Base-by-base conservation (phyloP, 805 yeast genomes). In the Isabelozyma pseudorhagii region DNA sequence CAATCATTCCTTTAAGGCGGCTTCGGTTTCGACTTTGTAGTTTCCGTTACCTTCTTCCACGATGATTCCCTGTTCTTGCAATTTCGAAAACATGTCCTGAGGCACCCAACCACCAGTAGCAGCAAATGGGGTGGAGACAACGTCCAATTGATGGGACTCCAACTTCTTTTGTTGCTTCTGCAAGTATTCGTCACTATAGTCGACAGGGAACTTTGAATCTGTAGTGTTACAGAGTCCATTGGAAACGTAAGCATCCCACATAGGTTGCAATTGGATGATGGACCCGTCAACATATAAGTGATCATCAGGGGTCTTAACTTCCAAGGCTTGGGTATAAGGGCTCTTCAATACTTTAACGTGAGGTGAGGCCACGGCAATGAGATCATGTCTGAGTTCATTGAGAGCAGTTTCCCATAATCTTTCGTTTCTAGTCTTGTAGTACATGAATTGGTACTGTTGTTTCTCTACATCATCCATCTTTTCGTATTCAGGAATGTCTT, bases 81-180 rank as follows among this genome's bases (percentile, higher is more conserved):
- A 75, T 45, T 80, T 80, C 34, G 82, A 85, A 62, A 93, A 92
- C 87, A 90, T 83, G 63, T 90, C 96, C 63, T 90, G 97, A 14
- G 98, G 97, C 50, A 94, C 80, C 97, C 97, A 93, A 5, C 97
- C 97, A 48, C 88, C 87, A 21, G 97, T 87, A 44, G 93, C 93
- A 29, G 89, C 85, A 68, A 90, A 92, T 40, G 97, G 97, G 46
- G 83, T 78, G 5, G 84, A 75, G 38, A 85, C 78, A 44, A 87
- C 69, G 56, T 81, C 83, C 54, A 80, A 71, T 67, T 89, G 93
- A 72, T 89, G 87, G 29, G 75, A 79, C 50, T 80, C 83, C 57
- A 89, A 75, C 25, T 78, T 80, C 18, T 72, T 60, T 46, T 81
- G 82, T 61, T 84, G 87, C 46, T 72, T 65, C 50, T 82, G 81